Base-by-base conservation (phyloP, 1,284 basidiomycete genomes). In the Trichosporon asahii region DNA sequence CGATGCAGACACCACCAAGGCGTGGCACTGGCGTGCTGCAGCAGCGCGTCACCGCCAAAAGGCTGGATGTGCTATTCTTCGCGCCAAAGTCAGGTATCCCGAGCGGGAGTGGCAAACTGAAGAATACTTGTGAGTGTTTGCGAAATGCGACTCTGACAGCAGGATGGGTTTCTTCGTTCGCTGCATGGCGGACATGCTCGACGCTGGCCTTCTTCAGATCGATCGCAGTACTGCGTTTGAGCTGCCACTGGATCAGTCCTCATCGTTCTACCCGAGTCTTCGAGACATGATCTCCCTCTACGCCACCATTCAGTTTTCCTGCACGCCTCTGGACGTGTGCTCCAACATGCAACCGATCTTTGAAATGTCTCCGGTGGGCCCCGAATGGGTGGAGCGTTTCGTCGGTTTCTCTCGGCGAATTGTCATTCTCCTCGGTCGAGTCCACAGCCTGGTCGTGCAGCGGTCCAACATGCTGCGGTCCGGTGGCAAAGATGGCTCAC, bases 121-220 rank as follows among this genome's bases (percentile, higher is more conserved):
- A 37, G 71, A 73, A 63, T 75, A 75, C 27, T 61, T 75, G 69
- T 66, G 64, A 69, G 60, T 60, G 6, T 18, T 61, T 18, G 5
- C 31, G 23, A 21, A 31, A 11, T 7, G 29, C 57, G 21, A 6
- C 8, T 53, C 67, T 66, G 65, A 66, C 49, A 2, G 18, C 23
- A 70, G 69, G 14, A 73, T 73, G 70, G 74, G 72, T 53, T 72
- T 72, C 44, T 75, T 73, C 23, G 69, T 73, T 2, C 71, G 70
- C 18, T 72, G 71, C 69, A 75, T 75, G 72, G 74, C 72, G 0
- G 74, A 75, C 64, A 73, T 75, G 69, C 69, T 75, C 37, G 66
- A 68, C 66, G 46, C 67, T 15, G 66, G 70, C 18, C 53, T 46
- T 14, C 60, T 73, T 6, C 44, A 65, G n/a, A 67, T 73, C 23